Base-by-base conservation (phyloP, 805 yeast species). In the Saccharomycopsis babjevae region DNA sequence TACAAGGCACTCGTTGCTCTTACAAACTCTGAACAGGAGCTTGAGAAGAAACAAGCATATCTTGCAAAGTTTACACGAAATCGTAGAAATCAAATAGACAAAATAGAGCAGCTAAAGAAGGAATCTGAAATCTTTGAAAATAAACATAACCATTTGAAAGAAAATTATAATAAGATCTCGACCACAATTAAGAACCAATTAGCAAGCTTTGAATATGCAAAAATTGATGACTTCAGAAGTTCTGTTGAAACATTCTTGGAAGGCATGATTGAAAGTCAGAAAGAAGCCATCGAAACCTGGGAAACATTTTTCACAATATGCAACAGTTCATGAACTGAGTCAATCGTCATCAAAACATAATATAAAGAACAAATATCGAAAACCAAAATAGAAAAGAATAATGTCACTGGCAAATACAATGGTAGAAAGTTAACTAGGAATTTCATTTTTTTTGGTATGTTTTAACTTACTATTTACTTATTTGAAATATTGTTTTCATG, bases 171-270 rank as follows among this genome's bases (percentile, higher is more conserved):
- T n/a, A 77, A 76, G 20, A 80, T 90, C 42, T 84, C 87, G 58
- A 79, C 77, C 18, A 82, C 80, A 3, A 88, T 93, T 59, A 86
- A 83, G 69, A 70, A 72, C 50, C 97, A 94, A 67, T 73, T 93
- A 32, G 76, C 72, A 40, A 69, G 71, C 16, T 89, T 92, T 69
- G 96, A 90, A 69, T 75, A 77, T 54, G 93, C 87, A 61, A 88
- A 85, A 67, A 80, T 89, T 40, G 83, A 81, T 43, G 98, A 92
- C 67, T 90, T 93, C 73, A 82, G 97, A 69, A 88, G 88, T 68
- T 82, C 91, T 64, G 88, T 93, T 58, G 99, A 94, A 72, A 86
- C 93, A 13, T 92, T 85, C 68, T 80, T 96, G 70, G 98, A 94
- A 72, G 83, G 94, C 58, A 82, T 94, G 28, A 88, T 92, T 59